Evolutionary conservation across 164 flowering plant species (phyloP), one percentile per base, ranked within the genome.

Genomic region (Warburgia ugandensis): DNA sequence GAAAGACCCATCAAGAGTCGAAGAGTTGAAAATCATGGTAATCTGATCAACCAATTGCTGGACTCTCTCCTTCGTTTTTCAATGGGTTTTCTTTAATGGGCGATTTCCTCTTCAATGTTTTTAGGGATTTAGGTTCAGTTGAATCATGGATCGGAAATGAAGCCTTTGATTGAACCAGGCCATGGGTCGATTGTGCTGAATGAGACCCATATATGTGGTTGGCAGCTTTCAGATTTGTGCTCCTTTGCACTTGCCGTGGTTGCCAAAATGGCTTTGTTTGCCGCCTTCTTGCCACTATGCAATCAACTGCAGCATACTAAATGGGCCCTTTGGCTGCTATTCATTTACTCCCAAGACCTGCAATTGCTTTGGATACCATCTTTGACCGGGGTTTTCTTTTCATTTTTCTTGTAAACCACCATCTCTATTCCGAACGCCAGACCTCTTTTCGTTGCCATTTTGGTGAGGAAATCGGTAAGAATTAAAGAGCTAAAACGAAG

Each of bases 281-380:
- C 77, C 84, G 23, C 77, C 94, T 45, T 94, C 97, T 49, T 89
- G 97, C 64, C 86, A 95, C 74, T 89, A 85, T 68, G 77, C 92
- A 20, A 89, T 89, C 72, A 86, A 81, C 55, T 90, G 97, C 84
- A 86, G 84, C 71, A 81, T 90, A 6, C 97, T 94, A 39, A 81
- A 89, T 72, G 74, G 84, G 60, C 97, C 97, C 38, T 90, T 90
- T 77, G 97, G 95, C 7, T 83, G 71, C 61, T 89, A 95, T 38
- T 78, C 95, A 29, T 86, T 89, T 72, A 78, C 85, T 35, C 97
- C 97, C 60, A 81, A 79, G 62, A 74, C 86, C 54, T 90, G 97
- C 66, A 86, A 90, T 75, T 90, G 97, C 77, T 76, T 86, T 70
- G 82, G 88, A 52, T 90, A 90, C 80, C 83, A 82, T 70, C 65